Evolutionary conservation across 805 yeast species (phyloP), one percentile per base, ranked within the genome.

Genomic region (Cyberlindnera saturnus): DNA sequence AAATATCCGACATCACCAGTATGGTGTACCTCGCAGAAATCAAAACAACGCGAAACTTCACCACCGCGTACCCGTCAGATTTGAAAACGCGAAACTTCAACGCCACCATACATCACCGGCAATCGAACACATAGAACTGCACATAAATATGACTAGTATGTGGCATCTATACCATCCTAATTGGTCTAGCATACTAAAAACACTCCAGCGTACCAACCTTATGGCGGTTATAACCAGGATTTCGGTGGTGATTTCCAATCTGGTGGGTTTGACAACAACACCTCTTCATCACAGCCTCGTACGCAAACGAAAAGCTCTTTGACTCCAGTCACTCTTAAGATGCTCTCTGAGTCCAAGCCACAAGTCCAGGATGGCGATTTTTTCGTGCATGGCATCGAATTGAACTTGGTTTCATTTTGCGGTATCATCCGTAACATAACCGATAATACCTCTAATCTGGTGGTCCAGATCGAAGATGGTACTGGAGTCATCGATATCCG

Each of bases 311-410:
- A 67, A 55, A 58, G 60, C 52, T 64, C 69, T 10, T 55, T 77
- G 18, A 74, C 73, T 1, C 90, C 95, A 2, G 88, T 83, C 11
- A 84, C 95, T 1, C 78, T 85, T 53, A 84, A 82, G 56, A 86
- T 82, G 61, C 71, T 85, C 46, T 67, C 74, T 45, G 86, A 81
- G 41, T 73, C 85, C 4, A 67, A 71, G 14, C 86, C 78, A 45
- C 53, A 53, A 15, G 73, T 76, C 3, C 85, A 82, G 34, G 95
- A 85, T 57, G 85, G 83, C 11, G 83, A 82, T 6, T 85, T 74
- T 59, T 69, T 65, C 26, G 63, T 79, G 30, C 72, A 79, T 53
- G 79, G 78, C 36, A 74, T 82, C 34, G 82, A 80, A 43, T 62
- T 85, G 41, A 77, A 74, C 51, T 73, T 77, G 58, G 82, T 85